Evolutionary conservation across 164 flowering plant genomes (phyloP).

Genomic region (Vitis amurensis): DNA sequence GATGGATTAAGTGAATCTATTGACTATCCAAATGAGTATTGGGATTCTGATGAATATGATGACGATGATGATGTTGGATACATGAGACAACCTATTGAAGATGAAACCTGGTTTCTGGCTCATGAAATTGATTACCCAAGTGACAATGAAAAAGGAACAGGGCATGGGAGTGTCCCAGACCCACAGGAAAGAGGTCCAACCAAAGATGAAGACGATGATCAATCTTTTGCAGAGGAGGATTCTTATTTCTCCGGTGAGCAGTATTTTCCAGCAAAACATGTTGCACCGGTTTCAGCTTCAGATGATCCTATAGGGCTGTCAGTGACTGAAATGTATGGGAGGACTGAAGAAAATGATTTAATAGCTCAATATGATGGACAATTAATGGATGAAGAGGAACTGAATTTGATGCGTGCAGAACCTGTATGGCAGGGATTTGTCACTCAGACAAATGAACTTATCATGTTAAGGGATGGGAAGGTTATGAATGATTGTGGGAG

Average conservation of each 20-base stretch:
- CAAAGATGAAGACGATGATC: constrained; percentile 90
- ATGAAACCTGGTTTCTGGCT: constrained; percentile 97
- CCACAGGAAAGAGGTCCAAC: constrained; percentile 60
- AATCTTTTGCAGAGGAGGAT: constrained; percentile 94
- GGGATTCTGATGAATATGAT: constrained; percentile 99
- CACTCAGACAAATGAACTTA: constrained; percentile 75
- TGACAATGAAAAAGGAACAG: constrained; percentile 92
- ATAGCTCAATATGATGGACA: constrained; percentile 91
- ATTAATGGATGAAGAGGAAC: constrained; percentile 86
- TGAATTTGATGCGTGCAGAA: constrained; percentile 84
- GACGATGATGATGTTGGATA: constrained; percentile 97
- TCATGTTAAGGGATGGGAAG: constrained; percentile 71
- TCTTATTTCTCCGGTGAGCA: constrained; percentile 91
- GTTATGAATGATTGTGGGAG: constrained; percentile 52
- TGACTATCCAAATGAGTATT: constrained; percentile 93
- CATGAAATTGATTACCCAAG: constrained; percentile 99
- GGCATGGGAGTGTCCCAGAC: constrained; percentile 85
- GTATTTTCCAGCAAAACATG: constrained; percentile 58
- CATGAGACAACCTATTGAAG: constrained; percentile 97
- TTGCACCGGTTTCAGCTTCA: constrained; percentile 48
- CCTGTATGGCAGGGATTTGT: constrained; percentile 99
- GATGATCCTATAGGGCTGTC: constrained; percentile 67
- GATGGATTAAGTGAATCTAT: constrained; percentile 88
- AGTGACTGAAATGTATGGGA: constrained; percentile 60
- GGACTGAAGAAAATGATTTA: constrained; percentile 57